phyloP scores from a whole-genome alignment of 495 filamentous ascomycete genomes.

The Tuber microsphaerosporum region DNA sequence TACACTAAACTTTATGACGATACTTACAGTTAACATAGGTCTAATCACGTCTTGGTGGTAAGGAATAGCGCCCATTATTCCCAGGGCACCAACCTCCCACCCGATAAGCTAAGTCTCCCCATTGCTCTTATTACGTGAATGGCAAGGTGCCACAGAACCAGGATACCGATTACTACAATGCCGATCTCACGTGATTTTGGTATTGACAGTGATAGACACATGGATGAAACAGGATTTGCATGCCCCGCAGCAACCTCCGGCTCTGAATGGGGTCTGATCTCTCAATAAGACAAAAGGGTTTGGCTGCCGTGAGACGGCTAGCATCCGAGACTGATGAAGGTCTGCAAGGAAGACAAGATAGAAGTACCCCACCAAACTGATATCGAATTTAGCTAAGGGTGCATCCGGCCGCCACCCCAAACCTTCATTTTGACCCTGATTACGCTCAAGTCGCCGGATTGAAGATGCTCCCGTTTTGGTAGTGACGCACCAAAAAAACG shows the following conservation, averaged over 20 bases:
- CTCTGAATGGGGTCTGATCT: neutral
- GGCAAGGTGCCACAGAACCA: neutral
- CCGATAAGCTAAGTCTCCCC: neutral
- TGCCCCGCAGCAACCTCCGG: neutral
- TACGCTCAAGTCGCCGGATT: no score
- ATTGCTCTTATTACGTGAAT: neutral
- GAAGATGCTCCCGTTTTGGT: no score
- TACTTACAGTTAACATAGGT: neutral
- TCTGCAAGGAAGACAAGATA: neutral
- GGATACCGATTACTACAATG: neutral
- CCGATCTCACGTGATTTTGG: neutral
- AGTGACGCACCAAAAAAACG: no score
- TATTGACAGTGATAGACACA: neutral
- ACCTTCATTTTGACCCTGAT: no score
- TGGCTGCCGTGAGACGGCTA: neutral
- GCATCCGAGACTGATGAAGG: neutral
- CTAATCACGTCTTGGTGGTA: neutral
- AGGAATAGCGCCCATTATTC: neutral
- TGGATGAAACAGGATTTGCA: neutral
- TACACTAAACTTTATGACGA: neutral
- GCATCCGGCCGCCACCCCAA: no score
- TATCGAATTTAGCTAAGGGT: neutral
- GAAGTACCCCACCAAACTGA: neutral
- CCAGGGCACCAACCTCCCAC: neutral
- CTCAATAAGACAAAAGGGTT: neutral